Percentiles rank a stretch among this genome's conserved stretches.
phyloP scores from a whole-genome alignment of 139 green algal species.

The Zygnema circumcarinatum region DNA sequence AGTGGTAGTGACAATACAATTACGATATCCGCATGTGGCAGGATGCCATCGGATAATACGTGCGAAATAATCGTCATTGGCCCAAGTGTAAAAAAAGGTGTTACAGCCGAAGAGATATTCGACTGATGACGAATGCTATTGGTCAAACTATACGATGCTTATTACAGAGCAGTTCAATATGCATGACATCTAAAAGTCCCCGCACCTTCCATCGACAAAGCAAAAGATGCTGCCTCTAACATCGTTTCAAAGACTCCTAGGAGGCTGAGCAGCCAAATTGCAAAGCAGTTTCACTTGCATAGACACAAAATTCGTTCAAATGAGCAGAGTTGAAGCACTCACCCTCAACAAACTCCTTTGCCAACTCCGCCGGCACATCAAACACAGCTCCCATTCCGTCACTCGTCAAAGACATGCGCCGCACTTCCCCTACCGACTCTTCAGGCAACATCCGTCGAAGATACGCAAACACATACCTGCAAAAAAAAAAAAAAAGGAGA shows the following conservation, averaged over 20 bases:
- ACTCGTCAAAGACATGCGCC: constrained; percentile 82
- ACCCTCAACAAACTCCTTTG: constrained; percentile 46
- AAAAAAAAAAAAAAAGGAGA: background rate
- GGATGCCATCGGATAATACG: background rate
- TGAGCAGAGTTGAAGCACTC: background rate
- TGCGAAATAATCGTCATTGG: background rate
- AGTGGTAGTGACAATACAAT: background rate
- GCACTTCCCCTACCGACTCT: constrained; percentile 70
- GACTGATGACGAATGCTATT: no score
- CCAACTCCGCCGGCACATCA: constrained; percentile 77
- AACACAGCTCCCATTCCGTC: constrained; percentile 87
- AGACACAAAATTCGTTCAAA: background rate
- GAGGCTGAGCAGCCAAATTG: background rate
- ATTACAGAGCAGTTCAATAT: no score
- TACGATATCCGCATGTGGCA: background rate
- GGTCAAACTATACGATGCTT: no score
- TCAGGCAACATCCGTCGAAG: constrained; percentile 71
- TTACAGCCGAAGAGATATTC: no score
- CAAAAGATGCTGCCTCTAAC: no score
- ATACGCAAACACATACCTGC: constrained; percentile 78
- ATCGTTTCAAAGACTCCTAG: no score
- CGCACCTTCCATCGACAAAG: no score
- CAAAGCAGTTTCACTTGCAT: background rate
- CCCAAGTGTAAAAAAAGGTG: no score
- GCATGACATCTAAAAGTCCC: no score